A percentile compares a stretch with the other conserved stretches of the same genome.
These are phyloP conservation scores for Ustilago trichophora DNA, from an alignment of 1,284 basidiomycete species.

Conservation along the genomic window DNA sequence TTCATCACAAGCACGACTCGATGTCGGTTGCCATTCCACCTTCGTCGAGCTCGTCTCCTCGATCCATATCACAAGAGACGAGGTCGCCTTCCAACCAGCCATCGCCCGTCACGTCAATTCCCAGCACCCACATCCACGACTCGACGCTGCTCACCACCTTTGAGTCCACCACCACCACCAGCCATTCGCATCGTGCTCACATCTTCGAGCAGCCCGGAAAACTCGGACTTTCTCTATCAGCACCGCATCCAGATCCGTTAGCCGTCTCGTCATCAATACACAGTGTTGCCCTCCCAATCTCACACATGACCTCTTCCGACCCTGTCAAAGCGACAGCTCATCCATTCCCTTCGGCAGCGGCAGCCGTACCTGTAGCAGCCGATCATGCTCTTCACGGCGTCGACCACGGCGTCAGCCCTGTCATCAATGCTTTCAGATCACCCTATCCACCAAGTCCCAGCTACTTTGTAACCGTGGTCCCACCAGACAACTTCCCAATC, in stretches of 20 bases:
- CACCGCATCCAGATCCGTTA: conserved; percentile 6
- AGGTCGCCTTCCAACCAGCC: background rate
- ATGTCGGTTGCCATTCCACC: conserved; percentile 16
- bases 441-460: conserved; percentile 36
- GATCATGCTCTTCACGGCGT: conserved; percentile 1
- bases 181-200: background rate
- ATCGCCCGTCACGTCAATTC: conserved; percentile 11
- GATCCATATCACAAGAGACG: background rate
- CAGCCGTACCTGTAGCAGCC: background rate
- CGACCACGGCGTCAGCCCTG: conserved; percentile 38
- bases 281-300: background rate
- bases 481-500: conserved; percentile 37
- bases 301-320: conserved; percentile 7
- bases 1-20: background rate
- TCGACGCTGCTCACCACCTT: conserved; percentile 25
- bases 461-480: conserved; percentile 55
- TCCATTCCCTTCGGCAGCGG: background rate
- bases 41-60: background rate
- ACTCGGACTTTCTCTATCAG: conserved; percentile 1
- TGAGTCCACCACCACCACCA: conserved; percentile 5
- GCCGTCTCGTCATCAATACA: background rate
- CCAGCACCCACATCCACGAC: conserved; percentile 9
- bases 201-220: conserved; percentile 4
- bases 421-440: conserved; percentile 32
- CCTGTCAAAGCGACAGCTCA: background rate